phyloP scores from a whole-genome alignment of 768 basidiomycete genomes.

The Tricholoma saponaceum region DNA sequence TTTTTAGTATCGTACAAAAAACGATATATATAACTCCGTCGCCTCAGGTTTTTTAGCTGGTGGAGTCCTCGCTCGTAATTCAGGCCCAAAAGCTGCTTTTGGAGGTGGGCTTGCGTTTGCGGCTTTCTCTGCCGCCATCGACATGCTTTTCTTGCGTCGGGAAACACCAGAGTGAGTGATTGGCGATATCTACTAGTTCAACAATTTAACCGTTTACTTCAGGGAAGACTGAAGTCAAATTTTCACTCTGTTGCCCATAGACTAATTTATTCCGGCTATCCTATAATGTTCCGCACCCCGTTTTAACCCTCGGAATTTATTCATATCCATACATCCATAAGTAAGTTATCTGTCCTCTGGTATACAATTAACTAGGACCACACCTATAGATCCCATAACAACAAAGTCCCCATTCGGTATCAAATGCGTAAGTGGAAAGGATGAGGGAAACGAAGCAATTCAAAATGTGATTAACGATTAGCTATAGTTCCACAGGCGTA shows the following conservation, averaged over 20 bases:
- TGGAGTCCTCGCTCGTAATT: constrained; percentile 80
- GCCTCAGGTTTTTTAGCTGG: constrained; percentile 87
- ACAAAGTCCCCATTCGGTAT: not conserved
- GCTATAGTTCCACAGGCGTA: constrained; percentile 13
- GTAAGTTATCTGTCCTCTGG: not conserved
- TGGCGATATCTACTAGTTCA: constrained; percentile 3
- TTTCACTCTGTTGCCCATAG: constrained; percentile 19
- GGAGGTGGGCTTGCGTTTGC: constrained; percentile 90
- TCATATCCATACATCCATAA: constrained; percentile 1
- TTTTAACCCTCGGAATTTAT: not conserved
- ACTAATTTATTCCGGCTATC: constrained; percentile 17
- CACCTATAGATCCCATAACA: not conserved
- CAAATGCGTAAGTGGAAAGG: not conserved
- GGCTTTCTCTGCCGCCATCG: constrained; percentile 89
- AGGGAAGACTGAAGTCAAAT: constrained; percentile 51
- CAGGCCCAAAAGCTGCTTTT: constrained; percentile 83
- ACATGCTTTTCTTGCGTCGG: constrained; percentile 69
- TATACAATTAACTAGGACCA: not conserved
- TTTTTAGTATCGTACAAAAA: constrained; percentile 87
- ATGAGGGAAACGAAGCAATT: not conserved
- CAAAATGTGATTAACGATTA: not conserved
- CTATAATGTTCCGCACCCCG: constrained; percentile 10
- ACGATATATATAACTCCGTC: constrained; percentile 91
- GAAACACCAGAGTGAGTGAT: constrained; percentile 71
- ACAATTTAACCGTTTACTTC: not conserved